Conservation (phyloP, 768 basidiomycete species). For the Dacryopinax spathularia region DNA sequence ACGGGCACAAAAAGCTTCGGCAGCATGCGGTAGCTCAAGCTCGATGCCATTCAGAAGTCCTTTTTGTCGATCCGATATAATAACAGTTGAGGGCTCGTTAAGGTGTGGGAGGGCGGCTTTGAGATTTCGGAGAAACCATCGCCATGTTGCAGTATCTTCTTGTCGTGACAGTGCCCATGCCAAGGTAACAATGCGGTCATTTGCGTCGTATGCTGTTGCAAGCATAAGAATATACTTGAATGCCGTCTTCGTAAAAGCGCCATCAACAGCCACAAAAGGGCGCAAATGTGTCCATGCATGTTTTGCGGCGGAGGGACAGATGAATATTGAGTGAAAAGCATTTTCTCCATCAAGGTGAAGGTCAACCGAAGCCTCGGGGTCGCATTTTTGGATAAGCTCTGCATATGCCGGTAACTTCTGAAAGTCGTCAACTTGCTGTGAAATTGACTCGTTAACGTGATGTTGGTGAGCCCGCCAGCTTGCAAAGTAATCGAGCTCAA, state of each 20-base stretch:
- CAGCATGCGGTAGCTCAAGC: background rate
- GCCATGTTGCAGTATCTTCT: background rate
- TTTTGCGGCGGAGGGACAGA: no score
- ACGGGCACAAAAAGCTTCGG: background rate
- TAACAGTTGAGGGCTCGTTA: background rate
- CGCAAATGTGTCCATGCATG: no score
- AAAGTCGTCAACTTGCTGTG: no score
- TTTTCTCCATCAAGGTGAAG: no score
- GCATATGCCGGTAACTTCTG: no score
- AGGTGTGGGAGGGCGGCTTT: background rate
- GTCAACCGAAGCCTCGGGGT: no score
- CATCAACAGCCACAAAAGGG: no score
- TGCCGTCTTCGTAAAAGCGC: background rate
- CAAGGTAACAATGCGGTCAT: background rate
- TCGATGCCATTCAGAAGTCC: background rate
- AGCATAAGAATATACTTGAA: background rate
- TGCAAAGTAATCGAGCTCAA: no score
- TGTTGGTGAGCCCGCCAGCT: no score
- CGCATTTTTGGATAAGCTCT: no score
- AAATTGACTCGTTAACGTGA: no score
- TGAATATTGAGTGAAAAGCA: no score
- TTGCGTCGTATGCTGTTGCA: background rate
- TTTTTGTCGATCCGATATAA: background rate
- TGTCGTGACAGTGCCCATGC: background rate
- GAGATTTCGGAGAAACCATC: background rate